Conservation (phyloP, 2,329 filamentous ascomycete genomes). For the Cadophora gregata region DNA sequence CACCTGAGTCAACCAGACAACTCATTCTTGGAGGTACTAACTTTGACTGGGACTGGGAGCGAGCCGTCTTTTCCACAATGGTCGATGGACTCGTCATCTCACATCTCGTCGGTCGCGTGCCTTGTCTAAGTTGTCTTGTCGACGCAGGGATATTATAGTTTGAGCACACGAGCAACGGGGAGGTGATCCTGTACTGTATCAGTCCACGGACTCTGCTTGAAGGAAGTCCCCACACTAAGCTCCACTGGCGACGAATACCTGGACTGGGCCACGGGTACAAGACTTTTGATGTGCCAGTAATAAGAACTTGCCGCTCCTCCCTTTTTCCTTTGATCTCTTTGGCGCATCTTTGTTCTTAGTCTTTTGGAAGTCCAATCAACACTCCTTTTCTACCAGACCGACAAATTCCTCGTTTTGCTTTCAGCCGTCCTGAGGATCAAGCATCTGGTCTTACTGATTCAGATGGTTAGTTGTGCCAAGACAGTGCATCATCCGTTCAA, state of each 20-base stretch:
- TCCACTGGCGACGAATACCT: slow-evolving; percentile 10
- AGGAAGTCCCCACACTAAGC: slow-evolving; percentile 4
- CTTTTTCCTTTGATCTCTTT: slow-evolving; percentile 1
- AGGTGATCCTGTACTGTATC: not conserved
- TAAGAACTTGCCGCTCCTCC: slow-evolving; percentile 6
- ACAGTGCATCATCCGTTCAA: not conserved
- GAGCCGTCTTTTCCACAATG: not conserved
- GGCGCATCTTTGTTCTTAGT: not conserved
- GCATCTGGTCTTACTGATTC: not conserved
- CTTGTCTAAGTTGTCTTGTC: not conserved
- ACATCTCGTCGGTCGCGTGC: slow-evolving; percentile 10
- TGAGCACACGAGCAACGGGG: slow-evolving; percentile 7
- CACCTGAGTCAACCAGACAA: not conserved
- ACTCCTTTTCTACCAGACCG: not conserved
- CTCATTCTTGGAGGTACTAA: not conserved
- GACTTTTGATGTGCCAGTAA: slow-evolving; percentile 6
- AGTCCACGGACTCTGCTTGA: not conserved
- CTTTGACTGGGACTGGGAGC: too few species aligned
- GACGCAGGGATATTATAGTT: slow-evolving; percentile 6
- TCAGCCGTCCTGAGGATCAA: not conserved
- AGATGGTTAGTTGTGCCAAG: not conserved
- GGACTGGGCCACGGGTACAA: slow-evolving; percentile 12
- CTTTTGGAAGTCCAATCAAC: not conserved
- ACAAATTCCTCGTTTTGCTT: not conserved
- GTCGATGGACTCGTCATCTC: not conserved